Evolutionary conservation across 2,329 filamentous ascomycete species (phyloP).

Genomic region (Fusarium keratoplasticum): DNA sequence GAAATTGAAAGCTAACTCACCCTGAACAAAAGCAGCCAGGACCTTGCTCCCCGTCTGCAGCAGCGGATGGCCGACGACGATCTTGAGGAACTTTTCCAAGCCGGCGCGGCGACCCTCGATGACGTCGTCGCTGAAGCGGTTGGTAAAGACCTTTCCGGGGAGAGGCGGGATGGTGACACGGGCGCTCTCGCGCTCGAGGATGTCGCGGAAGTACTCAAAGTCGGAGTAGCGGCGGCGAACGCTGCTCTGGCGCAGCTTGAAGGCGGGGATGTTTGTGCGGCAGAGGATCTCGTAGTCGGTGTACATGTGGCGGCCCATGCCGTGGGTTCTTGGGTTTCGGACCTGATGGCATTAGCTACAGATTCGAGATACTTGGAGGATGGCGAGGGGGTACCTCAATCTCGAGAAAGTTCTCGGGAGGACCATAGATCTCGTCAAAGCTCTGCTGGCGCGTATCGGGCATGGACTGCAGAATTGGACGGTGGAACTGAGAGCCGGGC

Average conservation of each 20-base stretch:
- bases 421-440: slow-evolving; percentile 98
- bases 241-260: slow-evolving; percentile 90
- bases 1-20: slow-evolving; percentile 58
- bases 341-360: slow-evolving; percentile 66
- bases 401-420: slow-evolving; percentile 98
- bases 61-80: slow-evolving; percentile 95
- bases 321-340: slow-evolving; percentile 91
- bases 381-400: slow-evolving; percentile 79
- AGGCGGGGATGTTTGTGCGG: slow-evolving; percentile 98
- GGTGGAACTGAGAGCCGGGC: slow-evolving; percentile 54
- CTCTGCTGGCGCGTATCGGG: slow-evolving; percentile 86
- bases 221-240: slow-evolving; percentile 96
- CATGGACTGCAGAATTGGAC: slow-evolving; percentile 73
- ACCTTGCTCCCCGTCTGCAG: slow-evolving; percentile 98
- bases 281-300: slow-evolving; percentile 99
- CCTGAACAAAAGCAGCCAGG: slow-evolving; percentile 94
- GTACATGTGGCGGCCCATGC: slow-evolving; percentile 95
- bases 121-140: slow-evolving; percentile 97
- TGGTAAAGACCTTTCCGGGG: slow-evolving; percentile 97
- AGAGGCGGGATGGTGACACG: slow-evolving; percentile 95
- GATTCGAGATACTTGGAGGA: not conserved
- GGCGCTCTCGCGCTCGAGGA: slow-evolving; percentile 93
- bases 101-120: slow-evolving; percentile 95
- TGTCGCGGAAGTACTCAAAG: slow-evolving; percentile 99
- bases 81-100: slow-evolving; percentile 94